Evolutionary conservation across 495 filamentous ascomycete genomes (phyloP).

Genomic region (Penicillium nucicola): DNA sequence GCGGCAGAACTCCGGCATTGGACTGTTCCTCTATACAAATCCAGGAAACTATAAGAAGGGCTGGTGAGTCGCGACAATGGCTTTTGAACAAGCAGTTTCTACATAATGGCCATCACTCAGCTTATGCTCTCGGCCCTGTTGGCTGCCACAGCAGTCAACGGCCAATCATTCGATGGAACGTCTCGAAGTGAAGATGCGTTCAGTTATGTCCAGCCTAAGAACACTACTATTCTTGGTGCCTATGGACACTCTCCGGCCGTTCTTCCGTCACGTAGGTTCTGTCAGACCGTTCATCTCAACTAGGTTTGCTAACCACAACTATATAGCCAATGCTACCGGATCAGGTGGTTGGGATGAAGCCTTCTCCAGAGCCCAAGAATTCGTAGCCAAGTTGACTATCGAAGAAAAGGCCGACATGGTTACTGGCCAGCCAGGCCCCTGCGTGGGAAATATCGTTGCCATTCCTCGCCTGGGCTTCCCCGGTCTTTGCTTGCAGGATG

Average conservation of each 20-base stretch:
- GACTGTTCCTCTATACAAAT: too few species aligned
- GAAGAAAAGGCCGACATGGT: slow-evolving; percentile 83
- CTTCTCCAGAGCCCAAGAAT: slow-evolving; percentile 62
- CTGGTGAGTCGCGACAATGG: too few species aligned
- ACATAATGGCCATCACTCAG: background rate
- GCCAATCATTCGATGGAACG: background rate
- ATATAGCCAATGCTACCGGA: slow-evolving; percentile 23
- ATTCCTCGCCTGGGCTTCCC: slow-evolving; percentile 42
- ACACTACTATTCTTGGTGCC: slow-evolving; percentile 21
- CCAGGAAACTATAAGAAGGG: too few species aligned
- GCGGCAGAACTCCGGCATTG: too few species aligned
- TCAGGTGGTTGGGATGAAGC: slow-evolving; percentile 67
- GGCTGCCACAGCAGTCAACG: background rate
- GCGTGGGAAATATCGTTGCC: slow-evolving; percentile 72
- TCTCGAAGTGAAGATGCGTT: slow-evolving; percentile 9
- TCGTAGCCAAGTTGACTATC: slow-evolving; percentile 71
- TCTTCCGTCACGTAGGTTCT: slow-evolving; percentile 20
- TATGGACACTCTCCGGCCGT: slow-evolving; percentile 24
- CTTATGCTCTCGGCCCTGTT: slow-evolving; percentile 1
- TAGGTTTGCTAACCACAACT: background rate
- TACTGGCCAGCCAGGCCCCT: slow-evolving; percentile 67
- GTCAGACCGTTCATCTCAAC: background rate
- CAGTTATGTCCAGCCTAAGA: slow-evolving; percentile 22
- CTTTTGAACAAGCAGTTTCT: too few species aligned
- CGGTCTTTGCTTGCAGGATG: slow-evolving; percentile 54